Percentiles rank a stretch among this genome's conserved stretches.
phyloP scores from a whole-genome alignment of 2,329 filamentous ascomycete species.

The Monosporascus sp. region DNA sequence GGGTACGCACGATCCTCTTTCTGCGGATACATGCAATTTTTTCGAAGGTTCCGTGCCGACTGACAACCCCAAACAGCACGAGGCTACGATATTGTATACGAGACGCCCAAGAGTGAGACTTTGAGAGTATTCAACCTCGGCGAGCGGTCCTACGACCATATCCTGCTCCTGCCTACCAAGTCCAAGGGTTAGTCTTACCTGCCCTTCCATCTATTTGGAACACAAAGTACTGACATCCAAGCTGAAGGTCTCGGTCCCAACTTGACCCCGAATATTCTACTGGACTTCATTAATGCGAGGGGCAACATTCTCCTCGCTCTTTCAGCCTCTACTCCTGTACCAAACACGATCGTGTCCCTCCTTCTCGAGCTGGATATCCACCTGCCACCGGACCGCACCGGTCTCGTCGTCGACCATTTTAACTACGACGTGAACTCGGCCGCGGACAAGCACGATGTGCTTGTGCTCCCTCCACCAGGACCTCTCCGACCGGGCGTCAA shows the following conservation, averaged over 20 bases:
- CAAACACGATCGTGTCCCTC: slow-evolving; percentile 69
- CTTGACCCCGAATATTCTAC: slow-evolving; percentile 76
- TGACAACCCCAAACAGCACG: slow-evolving; percentile 50
- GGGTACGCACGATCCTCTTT: slow-evolving; percentile 41
- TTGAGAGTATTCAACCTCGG: slow-evolving; percentile 80
- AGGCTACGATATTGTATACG: slow-evolving; percentile 75
- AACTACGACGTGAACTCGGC: slow-evolving; percentile 77
- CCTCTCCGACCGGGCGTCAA: slow-evolving; percentile 63
- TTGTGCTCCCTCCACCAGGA: slow-evolving; percentile 68
- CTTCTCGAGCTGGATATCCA: slow-evolving; percentile 85
- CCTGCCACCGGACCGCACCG: slow-evolving; percentile 79
- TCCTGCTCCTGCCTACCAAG: slow-evolving; percentile 83
- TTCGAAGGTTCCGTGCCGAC: no score
- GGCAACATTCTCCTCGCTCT: slow-evolving; percentile 89
- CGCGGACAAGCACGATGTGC: slow-evolving; percentile 78
- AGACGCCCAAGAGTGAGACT: slow-evolving; percentile 75
- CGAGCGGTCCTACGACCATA: slow-evolving; percentile 84
- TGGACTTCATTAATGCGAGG: slow-evolving; percentile 86
- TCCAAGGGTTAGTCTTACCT: slow-evolving; percentile 63
- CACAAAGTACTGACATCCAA: neutral
- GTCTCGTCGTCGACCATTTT: slow-evolving; percentile 91
- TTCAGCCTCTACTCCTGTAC: slow-evolving; percentile 64
- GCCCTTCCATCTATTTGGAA: slow-evolving; percentile 1
- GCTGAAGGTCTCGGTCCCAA: slow-evolving; percentile 73
- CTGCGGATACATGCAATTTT: no score